Base-by-base conservation (phyloP, 2,329 filamentous ascomycete species). In the Diaporthe ilicicola region DNA sequence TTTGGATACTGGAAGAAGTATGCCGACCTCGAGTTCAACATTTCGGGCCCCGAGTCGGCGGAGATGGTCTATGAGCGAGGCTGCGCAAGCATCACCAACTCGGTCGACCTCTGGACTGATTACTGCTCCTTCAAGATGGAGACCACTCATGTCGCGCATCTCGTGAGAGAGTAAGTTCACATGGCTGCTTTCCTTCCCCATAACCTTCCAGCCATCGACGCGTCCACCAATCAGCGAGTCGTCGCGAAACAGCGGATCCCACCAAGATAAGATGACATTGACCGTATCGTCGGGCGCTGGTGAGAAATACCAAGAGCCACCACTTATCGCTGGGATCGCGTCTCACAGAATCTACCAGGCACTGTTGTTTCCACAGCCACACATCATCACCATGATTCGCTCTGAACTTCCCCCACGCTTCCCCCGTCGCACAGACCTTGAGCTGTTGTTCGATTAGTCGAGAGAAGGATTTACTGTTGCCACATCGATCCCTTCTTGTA, bases 1-100 rank as follows among this genome's bases (percentile, higher is more conserved):
- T 99, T 98, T 78, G 96, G 95, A 66, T 99, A 98, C 85, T 99
- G 96, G 96, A 98, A 98, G 86, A 98, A 98, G 81, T 99, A 98
- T 87, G 96, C 96, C 78, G 95, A 98, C 78, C 88, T 97, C 74
- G 96, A 99, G 79, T 99, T 99, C 84, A 94, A 94, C 64, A 97
- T 99, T 75, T 94, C 94, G 5, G 96, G 96, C 22, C 97, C 96
- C 6, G 96, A 99, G 85, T 95, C 95, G 53, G 96, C 96, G 67
- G 96, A 98, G 82, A 97, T 98, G 93, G 91, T 98, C 62, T 99
- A 98, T 78, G 96, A 99, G 84, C 91, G 96, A 81, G 96, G 96
- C 75, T 93, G 97, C 77, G 94, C 95, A 53, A 96, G 94, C 83
- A 94, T 98, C 78, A 92, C 93, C 69, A 94, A 93, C 79, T 98